Evolutionary conservation across 306 rosid genomes (phyloP).

Genomic region (Styphnolobium japonicum): DNA sequence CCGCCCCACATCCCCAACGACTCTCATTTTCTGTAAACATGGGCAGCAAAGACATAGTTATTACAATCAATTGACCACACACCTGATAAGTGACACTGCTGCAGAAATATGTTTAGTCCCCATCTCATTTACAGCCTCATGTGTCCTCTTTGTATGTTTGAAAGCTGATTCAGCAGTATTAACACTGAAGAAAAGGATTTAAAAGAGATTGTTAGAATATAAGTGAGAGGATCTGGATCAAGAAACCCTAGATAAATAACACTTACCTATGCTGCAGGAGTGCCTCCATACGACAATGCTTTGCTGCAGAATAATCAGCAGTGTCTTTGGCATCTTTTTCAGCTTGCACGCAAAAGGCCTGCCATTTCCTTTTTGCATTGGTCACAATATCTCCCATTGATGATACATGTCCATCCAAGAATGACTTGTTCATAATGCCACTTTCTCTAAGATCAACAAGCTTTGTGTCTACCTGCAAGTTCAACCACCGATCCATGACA

Average conservation of each 20-base stretch:
- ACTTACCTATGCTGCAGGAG: conserved; percentile 74
- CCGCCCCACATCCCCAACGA: background rate
- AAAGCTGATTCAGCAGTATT: conserved; percentile 55
- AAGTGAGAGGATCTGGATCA: background rate
- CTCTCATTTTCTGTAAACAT: background rate
- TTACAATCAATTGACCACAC: conserved; percentile 8
- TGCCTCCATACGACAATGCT: conserved; percentile 88
- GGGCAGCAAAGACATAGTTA: background rate
- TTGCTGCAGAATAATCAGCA: conserved; percentile 80
- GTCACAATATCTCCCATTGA: conserved; percentile 64
- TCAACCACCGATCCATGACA: background rate
- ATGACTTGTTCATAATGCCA: conserved; percentile 61
- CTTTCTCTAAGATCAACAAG: conserved; percentile 68
- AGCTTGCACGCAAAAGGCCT: conserved; percentile 63
- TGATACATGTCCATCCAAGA: conserved; percentile 72
- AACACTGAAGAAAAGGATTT: conserved; percentile 38
- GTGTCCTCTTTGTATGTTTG: conserved; percentile 61
- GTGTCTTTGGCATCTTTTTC: conserved; percentile 68
- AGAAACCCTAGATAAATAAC: background rate
- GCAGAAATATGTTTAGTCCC: conserved; percentile 53
- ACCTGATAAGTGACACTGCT: conserved; percentile 72
- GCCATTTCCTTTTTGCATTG: conserved; percentile 90
- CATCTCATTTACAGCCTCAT: conserved; percentile 62
- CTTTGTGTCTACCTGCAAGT: conserved; percentile 70
- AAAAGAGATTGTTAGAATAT: conserved; percentile 2